Base-by-base conservation (phyloP, 2,329 filamentous ascomycete species). In the Phyllosticta citrichinensis region DNA sequence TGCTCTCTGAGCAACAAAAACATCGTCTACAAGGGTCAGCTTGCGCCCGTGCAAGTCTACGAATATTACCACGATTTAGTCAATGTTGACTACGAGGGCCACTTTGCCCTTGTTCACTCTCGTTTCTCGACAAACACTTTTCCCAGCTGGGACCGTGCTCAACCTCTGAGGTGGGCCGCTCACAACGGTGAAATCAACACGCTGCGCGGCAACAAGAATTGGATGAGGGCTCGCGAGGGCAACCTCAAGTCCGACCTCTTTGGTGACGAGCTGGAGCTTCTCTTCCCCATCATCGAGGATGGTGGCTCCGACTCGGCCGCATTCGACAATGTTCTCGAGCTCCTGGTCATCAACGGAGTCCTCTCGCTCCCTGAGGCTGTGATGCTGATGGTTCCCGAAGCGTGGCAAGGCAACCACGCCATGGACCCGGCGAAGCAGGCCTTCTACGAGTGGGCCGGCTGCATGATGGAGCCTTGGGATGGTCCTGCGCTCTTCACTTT, bases 111-210 rank as follows among this genome's bases (percentile, higher is more conserved):
- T 63, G 93, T 97, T 51, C 93, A 97, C 79, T 97, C 92, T 52
- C 90, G 93, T 69, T 97, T 97, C 79, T 97, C 91, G 30, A 97
- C 93, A 63, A 97, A 97, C 81, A 97, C 93, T 58, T 97, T 97
- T 77, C 93, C 93, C 20, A 96, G 91, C 1, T 97, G 93, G 93
- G 94, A 97, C 76, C 89, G 93, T 78, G 94, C 93, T 64, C 93
- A 97, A 79, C 93, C 93, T 65, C 80, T 97, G 65, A 86, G 93
- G 77, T 97, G 93, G 93, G 92, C 92, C 66, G 93, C 93, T 70
- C 93, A 97, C 81, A 97, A 97, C 75, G 93, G 93, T 81, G 93
- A 97, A 79, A 97, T 97, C 73, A 97, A 97, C 77, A 97, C 93
- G 1, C 80, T 97, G 64, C 88, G 93, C 73, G 93, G 93, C 64